Evolutionary conservation across 305 asterid genomes (phyloP).

Genomic region (Solanum chacoense): DNA sequence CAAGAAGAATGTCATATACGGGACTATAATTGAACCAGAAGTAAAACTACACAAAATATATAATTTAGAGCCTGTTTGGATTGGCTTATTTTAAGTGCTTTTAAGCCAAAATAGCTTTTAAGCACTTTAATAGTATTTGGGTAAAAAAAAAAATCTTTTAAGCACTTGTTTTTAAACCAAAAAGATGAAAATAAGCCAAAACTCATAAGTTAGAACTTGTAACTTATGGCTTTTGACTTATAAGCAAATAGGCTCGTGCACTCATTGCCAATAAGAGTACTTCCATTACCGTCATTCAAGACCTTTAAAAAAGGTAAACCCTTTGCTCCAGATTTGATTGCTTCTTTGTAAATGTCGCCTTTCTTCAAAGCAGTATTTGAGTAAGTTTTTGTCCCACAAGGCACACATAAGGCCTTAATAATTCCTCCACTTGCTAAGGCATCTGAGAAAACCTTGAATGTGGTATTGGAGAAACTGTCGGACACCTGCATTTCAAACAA

Average conservation of each 20-base stretch:
- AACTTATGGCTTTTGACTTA: neutral
- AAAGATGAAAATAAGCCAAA: neutral
- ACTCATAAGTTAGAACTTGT: neutral
- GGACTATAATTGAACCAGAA: neutral
- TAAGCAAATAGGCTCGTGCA: neutral
- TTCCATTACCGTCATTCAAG: constrained; percentile 49
- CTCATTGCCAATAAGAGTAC: neutral
- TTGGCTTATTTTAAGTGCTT: neutral
- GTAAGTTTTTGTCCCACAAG: constrained; percentile 65
- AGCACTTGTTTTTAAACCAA: neutral
- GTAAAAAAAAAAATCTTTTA: neutral
- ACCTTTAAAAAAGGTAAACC: constrained; percentile 92
- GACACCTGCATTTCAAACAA: constrained; percentile 54
- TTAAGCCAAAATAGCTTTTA: neutral
- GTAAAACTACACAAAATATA: neutral
- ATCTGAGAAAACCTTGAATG: constrained; percentile 86
- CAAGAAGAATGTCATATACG: neutral
- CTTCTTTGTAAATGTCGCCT: constrained; percentile 79
- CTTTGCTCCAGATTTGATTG: constrained; percentile 86
- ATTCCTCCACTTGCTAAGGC: constrained; percentile 53
- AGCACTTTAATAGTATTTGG: neutral
- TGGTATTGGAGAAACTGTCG: constrained; percentile 45
- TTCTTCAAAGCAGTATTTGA: constrained; percentile 89
- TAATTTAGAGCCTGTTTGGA: neutral
- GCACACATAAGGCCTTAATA: constrained; percentile 66